Base-by-base conservation (phyloP, 306 rosid species). In the Ormosia emarginata region DNA sequence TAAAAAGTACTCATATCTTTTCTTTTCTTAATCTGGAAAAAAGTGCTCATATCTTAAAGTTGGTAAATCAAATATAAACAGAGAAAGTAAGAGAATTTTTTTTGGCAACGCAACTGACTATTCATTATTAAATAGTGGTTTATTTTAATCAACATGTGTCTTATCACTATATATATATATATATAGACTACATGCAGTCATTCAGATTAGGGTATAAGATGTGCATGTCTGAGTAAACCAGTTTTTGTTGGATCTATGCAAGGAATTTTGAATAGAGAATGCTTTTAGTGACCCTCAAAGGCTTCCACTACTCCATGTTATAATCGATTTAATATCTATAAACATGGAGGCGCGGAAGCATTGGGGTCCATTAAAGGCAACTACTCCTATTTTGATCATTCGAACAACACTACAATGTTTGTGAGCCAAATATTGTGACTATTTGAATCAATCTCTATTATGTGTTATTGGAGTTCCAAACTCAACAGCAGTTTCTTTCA, bases 241-340 rank as follows among this genome's bases (percentile, higher is more conserved):
- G 64, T 49, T 50, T 50, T 24, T 24, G 47, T 71, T 49, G 13
- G 56, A 40, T 50, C 8, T 13, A 49, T 71, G 43, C 37, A 71
- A 52, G 34, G 15, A 32, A 30, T 5, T 14, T 34, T n/a, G 10
- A 49, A 52, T 34, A 2, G 52, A 41, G 70, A 41, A 29, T 58
- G 69, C 43, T 13, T 58, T 75, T 43, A 61, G 15, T 43, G 69
- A 14, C 70, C 66, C 79, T 44, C 79, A 59, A 75, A 75, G 79
- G 70, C 79, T 75, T 75, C 79, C 79, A 75, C 30, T 43, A 29
- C 79, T 75, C 33, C 69, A 75, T 74, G 57, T 58, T 57, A 29
- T 36, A 12, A 41, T 56, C 8, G 53, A 33, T 36, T 74, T 10
- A 57, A 74, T 18, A 40, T 11, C 68, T 11, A n/a, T 39, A 39